Evolutionary conservation across 2,329 filamentous ascomycete genomes (phyloP).

Genomic region (Aspergillus latus): DNA sequence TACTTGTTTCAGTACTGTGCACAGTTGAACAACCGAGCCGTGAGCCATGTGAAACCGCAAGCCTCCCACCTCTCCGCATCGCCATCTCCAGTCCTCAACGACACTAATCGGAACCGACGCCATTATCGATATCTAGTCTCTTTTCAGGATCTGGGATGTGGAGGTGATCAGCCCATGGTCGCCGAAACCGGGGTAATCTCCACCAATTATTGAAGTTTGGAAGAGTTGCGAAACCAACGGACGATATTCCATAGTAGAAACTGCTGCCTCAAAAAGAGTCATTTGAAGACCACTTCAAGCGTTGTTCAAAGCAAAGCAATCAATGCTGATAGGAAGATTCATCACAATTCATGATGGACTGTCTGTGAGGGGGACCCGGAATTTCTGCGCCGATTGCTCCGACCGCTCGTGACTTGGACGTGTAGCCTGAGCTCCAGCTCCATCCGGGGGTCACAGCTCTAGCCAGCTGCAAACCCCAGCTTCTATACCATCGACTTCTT

Average conservation of each 20-base stretch:
- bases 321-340: too few species aligned
- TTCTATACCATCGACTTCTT: too few species aligned
- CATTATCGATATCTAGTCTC: neutral
- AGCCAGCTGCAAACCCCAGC: too few species aligned
- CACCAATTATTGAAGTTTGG: neutral
- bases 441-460: neutral
- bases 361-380: neutral
- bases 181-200: neutral
- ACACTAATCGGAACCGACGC: neutral
- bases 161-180: neutral
- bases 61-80: neutral
- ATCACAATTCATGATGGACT: too few species aligned
- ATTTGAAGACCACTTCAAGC: neutral
- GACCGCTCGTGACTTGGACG: conserved; percentile 6
- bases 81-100: neutral
- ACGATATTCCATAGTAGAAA: neutral
- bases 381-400: conserved; percentile 5
- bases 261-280: neutral
- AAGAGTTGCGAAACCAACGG: neutral
- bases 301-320: neutral
- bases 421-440: neutral
- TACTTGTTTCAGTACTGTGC: neutral
- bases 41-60: conserved; percentile 7
- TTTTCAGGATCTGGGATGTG: neutral
- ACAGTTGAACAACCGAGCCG: conserved; percentile 5